Evolutionary conservation across 192 early-diverging fungal species (phyloP), one percentile per base, ranked within the genome.

Genomic region (Coemansia sp.): DNA sequence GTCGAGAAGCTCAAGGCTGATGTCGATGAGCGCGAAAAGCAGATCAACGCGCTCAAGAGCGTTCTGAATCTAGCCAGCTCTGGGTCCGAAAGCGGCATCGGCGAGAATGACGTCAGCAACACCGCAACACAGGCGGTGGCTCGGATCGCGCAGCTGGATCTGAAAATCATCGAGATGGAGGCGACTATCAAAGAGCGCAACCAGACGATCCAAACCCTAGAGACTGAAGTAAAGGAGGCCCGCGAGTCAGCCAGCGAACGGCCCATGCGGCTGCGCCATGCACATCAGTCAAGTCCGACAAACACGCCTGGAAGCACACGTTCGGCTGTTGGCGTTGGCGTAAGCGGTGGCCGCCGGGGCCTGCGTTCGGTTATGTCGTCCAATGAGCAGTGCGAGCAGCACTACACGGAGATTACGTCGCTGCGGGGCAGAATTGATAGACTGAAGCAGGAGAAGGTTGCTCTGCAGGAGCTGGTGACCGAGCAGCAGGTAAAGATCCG

Each of bases 231-330:
- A 19, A 57, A 58, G 23, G 68, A 65, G 12, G 64, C 68, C 8
- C 35, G 51, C 32, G 71, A 63, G 35, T 54, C 64, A 0, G 61
- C 64, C 7, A 73, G 56, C 54, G 76, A 79, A 64, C 76, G 76
- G 23, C 76, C 71, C 16, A 79, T 73, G 76, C 76, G 76, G 27
- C 60, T 79, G 61, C 76, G 76, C n/a, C 67, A 79, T 39, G 53
- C 76, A n/a, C 48, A 60, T 10, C 61, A 29, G 52, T 59, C 45
- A 43, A 60, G 19, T 41, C 39, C 24, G 16, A 19, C 63, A 6
- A 18, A 5, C 37, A 41, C 56, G 24, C 24, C 56, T 18, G 20
- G 13, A 41, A 35, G 19, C 29, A 20, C 39, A 5, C 18, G 43
- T 43, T 27, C 18, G 12, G 9, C 58, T 20, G 49, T 23, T 9